These are phyloP conservation scores for Roridomyces roridus DNA, from an alignment of 768 basidiomycete species.

Conservation along the genomic window DNA sequence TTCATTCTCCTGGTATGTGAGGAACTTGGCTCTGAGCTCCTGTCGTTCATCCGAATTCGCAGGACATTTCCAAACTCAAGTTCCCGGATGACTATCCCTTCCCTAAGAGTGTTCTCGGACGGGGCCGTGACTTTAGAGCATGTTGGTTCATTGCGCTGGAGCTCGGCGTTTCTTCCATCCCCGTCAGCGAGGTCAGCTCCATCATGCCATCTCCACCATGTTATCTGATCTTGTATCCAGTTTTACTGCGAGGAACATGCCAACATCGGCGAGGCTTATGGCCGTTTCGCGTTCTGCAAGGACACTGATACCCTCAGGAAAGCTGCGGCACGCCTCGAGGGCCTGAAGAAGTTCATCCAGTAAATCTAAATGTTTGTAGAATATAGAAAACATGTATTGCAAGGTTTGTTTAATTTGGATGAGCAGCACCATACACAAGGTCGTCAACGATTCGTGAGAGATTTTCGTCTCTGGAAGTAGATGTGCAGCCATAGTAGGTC, in stretches of 20 bases:
- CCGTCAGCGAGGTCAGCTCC: constrained; percentile 85
- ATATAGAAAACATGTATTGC: constrained; percentile 4
- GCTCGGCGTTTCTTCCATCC: constrained; percentile 90
- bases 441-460: constrained; percentile 77
- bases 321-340: constrained; percentile 85
- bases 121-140: constrained; percentile 93
- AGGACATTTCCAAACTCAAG: constrained; percentile 82
- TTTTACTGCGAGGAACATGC: constrained; percentile 93
- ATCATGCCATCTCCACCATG: constrained; percentile 8
- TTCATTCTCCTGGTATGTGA: constrained; percentile 86
- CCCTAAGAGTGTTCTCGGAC: constrained; percentile 73
- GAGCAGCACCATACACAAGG: constrained; percentile 30
- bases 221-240: constrained; percentile 46
- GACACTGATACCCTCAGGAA: constrained; percentile 81
- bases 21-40: constrained; percentile 27
- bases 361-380: constrained; percentile 14
- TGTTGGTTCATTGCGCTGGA: constrained; percentile 95
- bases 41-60: constrained; percentile 13
- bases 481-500: constrained; percentile 74
- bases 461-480: constrained; percentile 52
- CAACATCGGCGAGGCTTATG: constrained; percentile 84
- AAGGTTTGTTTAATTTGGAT: neutral
- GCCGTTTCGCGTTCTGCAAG: constrained; percentile 95
- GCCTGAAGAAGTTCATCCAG: constrained; percentile 68
- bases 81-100: constrained; percentile 87